Percentiles rank a stretch among this genome's conserved stretches.
phyloP scores from a whole-genome alignment of 1,284 basidiomycete genomes.

The Ustilago xerochloae region DNA sequence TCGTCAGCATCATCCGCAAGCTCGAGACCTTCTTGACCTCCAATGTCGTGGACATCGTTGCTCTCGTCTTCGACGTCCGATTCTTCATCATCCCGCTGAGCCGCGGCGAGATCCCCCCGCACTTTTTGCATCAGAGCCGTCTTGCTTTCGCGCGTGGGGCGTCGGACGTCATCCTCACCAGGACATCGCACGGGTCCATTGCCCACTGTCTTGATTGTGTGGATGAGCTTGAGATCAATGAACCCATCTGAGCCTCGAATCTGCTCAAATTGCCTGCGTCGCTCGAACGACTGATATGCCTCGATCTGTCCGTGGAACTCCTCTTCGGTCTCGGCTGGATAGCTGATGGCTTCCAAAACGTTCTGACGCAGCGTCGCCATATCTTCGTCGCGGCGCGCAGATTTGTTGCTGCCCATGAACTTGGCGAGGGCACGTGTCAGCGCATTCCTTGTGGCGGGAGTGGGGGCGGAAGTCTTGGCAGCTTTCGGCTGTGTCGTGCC shows the following conservation, averaged over 20 bases:
- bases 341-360: slow-evolving; percentile 54
- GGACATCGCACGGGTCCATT: slow-evolving; percentile 48
- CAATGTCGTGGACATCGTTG: slow-evolving; percentile 76
- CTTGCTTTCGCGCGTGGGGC: not conserved
- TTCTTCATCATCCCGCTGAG: slow-evolving; percentile 70
- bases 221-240: slow-evolving; percentile 77
- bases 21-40: slow-evolving; percentile 75
- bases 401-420: slow-evolving; percentile 42
- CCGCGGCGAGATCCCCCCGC: slow-evolving; percentile 65
- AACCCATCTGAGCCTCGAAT: slow-evolving; percentile 76
- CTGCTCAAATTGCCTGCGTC: slow-evolving; percentile 75
- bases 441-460: slow-evolving; percentile 13
- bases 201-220: slow-evolving; percentile 73
- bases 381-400: slow-evolving; percentile 56
- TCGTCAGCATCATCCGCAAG: slow-evolving; percentile 71
- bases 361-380: slow-evolving; percentile 67
- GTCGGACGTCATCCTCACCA: slow-evolving; percentile 40
- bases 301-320: slow-evolving; percentile 51
- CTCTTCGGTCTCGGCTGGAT: slow-evolving; percentile 45
- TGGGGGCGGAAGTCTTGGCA: slow-evolving; percentile 8
- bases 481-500: slow-evolving; percentile 15
- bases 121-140: slow-evolving; percentile 9
- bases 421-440: slow-evolving; percentile 38
- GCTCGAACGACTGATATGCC: slow-evolving; percentile 57
- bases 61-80: slow-evolving; percentile 51